These are phyloP conservation scores for Globisporangium cylindrosporum DNA, from an alignment of 352 stramenopile genomes.

Conservation along the genomic window DNA sequence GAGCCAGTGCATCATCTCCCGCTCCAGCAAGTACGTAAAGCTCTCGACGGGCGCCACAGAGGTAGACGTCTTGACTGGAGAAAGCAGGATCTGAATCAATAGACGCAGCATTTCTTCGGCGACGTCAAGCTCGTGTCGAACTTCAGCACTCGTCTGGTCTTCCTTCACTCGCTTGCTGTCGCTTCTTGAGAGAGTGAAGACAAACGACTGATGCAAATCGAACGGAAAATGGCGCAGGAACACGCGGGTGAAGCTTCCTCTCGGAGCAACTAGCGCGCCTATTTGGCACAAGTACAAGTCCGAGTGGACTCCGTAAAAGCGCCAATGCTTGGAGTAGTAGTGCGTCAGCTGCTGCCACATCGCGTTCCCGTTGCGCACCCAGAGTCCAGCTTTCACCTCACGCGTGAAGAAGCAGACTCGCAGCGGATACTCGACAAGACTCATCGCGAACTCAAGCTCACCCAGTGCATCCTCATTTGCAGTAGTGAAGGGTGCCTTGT, in stretches of 20 bases:
- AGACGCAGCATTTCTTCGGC: slow-evolving; percentile 65
- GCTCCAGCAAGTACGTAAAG: slow-evolving; percentile 48
- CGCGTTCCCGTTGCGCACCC: slow-evolving; percentile 74
- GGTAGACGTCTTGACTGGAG: slow-evolving; percentile 48
- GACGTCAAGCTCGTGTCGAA: slow-evolving; percentile 47
- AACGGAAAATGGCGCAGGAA: slow-evolving; percentile 57
- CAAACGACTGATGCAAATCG: slow-evolving; percentile 11
- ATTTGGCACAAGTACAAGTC: slow-evolving; percentile 73
- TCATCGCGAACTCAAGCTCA: slow-evolving; percentile 48
- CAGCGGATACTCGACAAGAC: slow-evolving; percentile 43
- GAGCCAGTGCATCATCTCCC: slow-evolving; percentile 79
- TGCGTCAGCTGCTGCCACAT: slow-evolving; percentile 82
- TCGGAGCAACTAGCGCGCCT: slow-evolving; percentile 44
- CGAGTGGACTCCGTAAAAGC: slow-evolving; percentile 68
- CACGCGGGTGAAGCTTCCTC: slow-evolving; percentile 49
- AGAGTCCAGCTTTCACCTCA: slow-evolving; percentile 73
- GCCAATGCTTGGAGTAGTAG: slow-evolving; percentile 82
- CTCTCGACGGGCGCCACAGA: slow-evolving; percentile 27
- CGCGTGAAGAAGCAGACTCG: slow-evolving; percentile 61
- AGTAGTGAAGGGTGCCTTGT: not conserved
- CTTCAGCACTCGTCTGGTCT: slow-evolving; percentile 19
- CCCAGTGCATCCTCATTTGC: slow-evolving; percentile 6
- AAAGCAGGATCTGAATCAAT: slow-evolving; percentile 54
- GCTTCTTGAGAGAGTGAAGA: slow-evolving; percentile 10
- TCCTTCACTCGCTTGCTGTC: slow-evolving; percentile 17